Evolutionary conservation across 176 grass and related monocot species (phyloP), one percentile per base, ranked within the genome.

Genomic region (Eleusine indica): DNA sequence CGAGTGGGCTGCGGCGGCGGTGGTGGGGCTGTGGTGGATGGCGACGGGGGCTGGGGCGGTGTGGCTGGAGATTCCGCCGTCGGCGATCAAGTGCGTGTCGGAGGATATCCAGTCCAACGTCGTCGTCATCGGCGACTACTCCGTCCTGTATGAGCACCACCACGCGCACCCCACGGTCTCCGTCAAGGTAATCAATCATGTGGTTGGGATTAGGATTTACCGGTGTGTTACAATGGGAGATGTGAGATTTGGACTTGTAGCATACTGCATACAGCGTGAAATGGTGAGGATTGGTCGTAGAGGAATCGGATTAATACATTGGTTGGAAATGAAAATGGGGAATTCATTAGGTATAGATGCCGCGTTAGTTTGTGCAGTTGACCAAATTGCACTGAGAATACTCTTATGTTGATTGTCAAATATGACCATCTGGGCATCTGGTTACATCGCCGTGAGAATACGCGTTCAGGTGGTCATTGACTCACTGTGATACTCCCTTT

Each of bases 31-130:
- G 78, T 86, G 75, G 74, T 80, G 81, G 58, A 76, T 83, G 79
- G 51, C 66, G 38, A 48, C 86, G 52, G 61, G 75, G 25, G 91
- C 86, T 8, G 87, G 74, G 17, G 94, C 89, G 18, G 61, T 97
- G 32, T 97, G 94, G 94, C 74, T 97, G 30, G 89, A 97, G 73
- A 83, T 97, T 69, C 28, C 82, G 4, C 78, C 87, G 49, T 81
- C 87, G 14, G 89, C 79, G 43, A 71, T 85, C 18, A 94, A 97
- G 70, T 97, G 91, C 80, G 72, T 94, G 38, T 89, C 87, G 64
- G 91, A 97, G 89, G 91, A 97, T 85, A 97, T 97, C 83, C 89
- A 89, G 43, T 79, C 84, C 38, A 97, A 97, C 52, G 82, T 94
- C 43, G 89, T 94, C 83, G 79, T 97, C 66, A 87, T 97, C 32